Base-by-base conservation (phyloP, 129 eudicot species). In the Flaveria ramosissima region DNA sequence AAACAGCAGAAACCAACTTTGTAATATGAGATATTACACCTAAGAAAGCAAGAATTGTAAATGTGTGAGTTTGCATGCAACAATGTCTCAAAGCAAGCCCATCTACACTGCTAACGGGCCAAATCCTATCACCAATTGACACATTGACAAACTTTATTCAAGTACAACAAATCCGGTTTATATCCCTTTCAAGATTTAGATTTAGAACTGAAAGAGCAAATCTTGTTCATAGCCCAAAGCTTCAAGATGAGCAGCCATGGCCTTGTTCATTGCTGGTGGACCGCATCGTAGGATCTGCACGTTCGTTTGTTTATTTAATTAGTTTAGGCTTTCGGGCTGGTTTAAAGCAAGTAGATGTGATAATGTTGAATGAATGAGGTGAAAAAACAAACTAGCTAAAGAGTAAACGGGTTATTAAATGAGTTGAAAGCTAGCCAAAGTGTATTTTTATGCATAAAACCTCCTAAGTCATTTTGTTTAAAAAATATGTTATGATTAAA, bases 191-290 rank as follows among this genome's bases (percentile, higher is more conserved):
- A 14, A 59, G 41, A 36, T 36, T 0, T 36, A 36, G 46, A 53
- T 43, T 45, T 80, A 68, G 27, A 74, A 86, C 80, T 86, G 73
- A 67, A 86, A 86, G 10, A 62, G 83, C 83, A 76, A 53, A 6
- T 79, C 80, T 16, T 68, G n/a, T 11, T 65, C 83, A 39, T 85
- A 86, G 17, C 83, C 77, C 70, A 86, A 69, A 30, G 77, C 85
- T 23, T 79, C 73, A 41, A 83, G 89, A 80, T 82, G 76, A 67
- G 74, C 80, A 55, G 79, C 89, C 89, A 85, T 85, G 57, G 89
- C 82, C 79, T 85, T 85, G 82, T 82, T 82, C 89, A 85, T 85
- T 13, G 81, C 76, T 43, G 86, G 84, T 14, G 89, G 89, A 10
- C 89, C 89, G 48, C 89, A 85, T 76, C 82, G 62, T 78, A 85